Evolutionary conservation across 306 rosid species (phyloP).

Genomic region (Pachyrhizus erosus): DNA sequence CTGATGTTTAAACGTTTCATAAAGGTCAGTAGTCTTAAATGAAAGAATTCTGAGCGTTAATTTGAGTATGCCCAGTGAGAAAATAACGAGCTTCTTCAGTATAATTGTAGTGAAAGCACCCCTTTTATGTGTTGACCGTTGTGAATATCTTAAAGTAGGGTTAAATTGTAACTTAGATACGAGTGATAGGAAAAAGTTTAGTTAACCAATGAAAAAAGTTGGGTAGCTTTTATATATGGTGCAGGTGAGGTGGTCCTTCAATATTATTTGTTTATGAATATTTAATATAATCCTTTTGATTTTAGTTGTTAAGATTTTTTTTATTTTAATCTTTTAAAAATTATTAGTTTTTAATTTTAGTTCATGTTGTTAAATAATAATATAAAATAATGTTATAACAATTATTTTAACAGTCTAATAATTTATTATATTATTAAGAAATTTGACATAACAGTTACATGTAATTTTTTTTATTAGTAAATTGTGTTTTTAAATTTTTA

Average conservation of each 20-base stretch:
- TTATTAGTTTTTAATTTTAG: no score
- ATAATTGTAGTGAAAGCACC: neutral
- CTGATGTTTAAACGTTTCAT: constrained; percentile 16
- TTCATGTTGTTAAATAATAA: no score
- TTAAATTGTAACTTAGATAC: neutral
- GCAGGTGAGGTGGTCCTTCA: neutral
- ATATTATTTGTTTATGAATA: neutral
- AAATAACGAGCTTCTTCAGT: constrained; percentile 3
- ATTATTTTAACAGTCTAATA: no score
- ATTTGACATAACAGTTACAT: no score
- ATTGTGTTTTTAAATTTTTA: no score
- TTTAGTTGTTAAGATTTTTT: no score
- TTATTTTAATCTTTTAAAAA: no score
- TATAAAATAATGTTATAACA: no score
- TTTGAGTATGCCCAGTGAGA: neutral
- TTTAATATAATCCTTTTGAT: no score
- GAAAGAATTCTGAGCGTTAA: neutral
- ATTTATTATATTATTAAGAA: no score
- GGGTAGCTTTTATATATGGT: neutral
- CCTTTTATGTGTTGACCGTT: neutral
- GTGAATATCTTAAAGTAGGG: neutral
- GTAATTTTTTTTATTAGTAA: no score
- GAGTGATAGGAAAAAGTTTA: neutral
- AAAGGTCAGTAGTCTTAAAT: neutral
- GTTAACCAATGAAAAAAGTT: neutral